phyloP scores from a whole-genome alignment of 2,329 filamentous ascomycete species.

The Bretziella fagacearum region DNA sequence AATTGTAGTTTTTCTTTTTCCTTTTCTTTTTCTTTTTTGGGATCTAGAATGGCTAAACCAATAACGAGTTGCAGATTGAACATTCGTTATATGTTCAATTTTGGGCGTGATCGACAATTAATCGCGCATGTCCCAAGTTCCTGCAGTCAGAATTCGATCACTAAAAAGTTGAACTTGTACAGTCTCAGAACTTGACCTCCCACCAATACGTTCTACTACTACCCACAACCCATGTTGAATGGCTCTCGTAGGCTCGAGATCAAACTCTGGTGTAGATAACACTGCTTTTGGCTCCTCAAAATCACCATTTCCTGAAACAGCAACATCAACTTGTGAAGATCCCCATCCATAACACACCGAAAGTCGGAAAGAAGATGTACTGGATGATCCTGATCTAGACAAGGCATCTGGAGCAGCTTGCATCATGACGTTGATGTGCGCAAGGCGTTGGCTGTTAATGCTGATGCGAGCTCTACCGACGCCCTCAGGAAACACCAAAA shows the following conservation, averaged over 20 bases:
- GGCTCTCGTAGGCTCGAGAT: constrained; percentile 49
- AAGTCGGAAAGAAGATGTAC: constrained; percentile 44
- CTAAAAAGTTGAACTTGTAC: constrained; percentile 38
- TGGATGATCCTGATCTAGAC: background rate
- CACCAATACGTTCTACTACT: constrained; percentile 64
- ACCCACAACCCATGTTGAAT: constrained; percentile 52
- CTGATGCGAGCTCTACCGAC: constrained; percentile 25
- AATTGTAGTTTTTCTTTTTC: no score
- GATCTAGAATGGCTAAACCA: no score
- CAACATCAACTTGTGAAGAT: constrained; percentile 46
- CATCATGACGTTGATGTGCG: constrained; percentile 21
- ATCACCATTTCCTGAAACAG: constrained; percentile 51
- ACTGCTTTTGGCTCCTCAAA: constrained; percentile 52
- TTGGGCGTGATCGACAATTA: background rate
- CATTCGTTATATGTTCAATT: background rate
- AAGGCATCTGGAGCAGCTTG: background rate
- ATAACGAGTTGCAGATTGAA: no score
- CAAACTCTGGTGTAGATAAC: constrained; percentile 55
- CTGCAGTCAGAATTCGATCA: constrained; percentile 29
- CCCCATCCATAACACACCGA: constrained; percentile 58
- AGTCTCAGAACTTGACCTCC: constrained; percentile 24
- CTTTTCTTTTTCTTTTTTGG: no score
- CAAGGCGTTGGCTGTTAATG: constrained; percentile 8
- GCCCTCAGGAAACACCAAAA: constrained; percentile 33
- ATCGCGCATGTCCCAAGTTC: constrained; percentile 25